Percentiles rank a stretch among this genome's conserved stretches.
phyloP scores from a whole-genome alignment of 805 yeast species.

The Yarrowia keelungensis region DNA sequence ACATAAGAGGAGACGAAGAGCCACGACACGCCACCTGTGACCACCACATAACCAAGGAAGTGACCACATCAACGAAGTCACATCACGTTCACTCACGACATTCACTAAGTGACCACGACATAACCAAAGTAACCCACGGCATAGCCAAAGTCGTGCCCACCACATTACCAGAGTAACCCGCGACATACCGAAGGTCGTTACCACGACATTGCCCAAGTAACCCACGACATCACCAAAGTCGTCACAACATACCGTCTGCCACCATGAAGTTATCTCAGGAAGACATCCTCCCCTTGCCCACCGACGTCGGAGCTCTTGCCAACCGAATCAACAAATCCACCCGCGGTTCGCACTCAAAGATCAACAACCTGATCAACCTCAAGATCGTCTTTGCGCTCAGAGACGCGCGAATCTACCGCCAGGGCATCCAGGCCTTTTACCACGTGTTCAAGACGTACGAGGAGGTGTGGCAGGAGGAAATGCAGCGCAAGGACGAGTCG shows the following conservation, averaged over 20 bases:
- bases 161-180: no score
- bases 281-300: conserved; percentile 75
- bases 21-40: no score
- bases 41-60: background rate
- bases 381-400: conserved; percentile 77
- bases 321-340: conserved; percentile 81
- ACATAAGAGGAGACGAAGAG: no score
- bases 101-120: background rate
- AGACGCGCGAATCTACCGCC: conserved; percentile 78
- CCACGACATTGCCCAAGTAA: no score
- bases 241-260: background rate
- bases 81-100: background rate
- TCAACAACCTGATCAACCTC: conserved; percentile 70
- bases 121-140: background rate
- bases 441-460: conserved; percentile 47
- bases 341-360: conserved; percentile 66
- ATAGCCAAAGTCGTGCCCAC: no score
- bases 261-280: conserved; percentile 38
- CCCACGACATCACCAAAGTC: no score
- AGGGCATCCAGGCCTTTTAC: conserved; percentile 66
- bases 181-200: background rate
- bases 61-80: background rate
- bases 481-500: conserved; percentile 40
- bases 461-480: conserved; percentile 45
- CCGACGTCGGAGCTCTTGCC: conserved; percentile 83